Evolutionary conservation across 192 early-diverging fungal genomes (phyloP), one percentile per base, ranked within the genome.

Genomic region (Chytriomyces sp.): DNA sequence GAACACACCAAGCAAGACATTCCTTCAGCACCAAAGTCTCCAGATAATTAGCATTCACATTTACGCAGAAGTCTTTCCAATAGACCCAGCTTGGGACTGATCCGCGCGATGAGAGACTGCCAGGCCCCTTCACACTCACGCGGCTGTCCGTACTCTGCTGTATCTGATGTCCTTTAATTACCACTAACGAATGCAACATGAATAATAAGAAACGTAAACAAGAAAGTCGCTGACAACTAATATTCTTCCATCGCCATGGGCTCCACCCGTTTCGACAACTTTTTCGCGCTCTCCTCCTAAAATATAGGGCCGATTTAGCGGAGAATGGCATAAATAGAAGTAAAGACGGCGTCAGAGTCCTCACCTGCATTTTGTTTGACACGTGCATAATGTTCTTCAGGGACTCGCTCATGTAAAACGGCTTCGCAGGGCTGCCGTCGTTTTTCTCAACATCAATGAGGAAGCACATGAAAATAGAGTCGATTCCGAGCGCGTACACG

Each of bases 381-480:
- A 77, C 77, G 44, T 78, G 67, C 49, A 72, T 78, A 45, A 78
- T 72, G n/a, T 70, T 70, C 69, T 78, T 78, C 45, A 78, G 63
- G 0, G 77, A 67, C 44, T 78, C 77, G 13, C 61, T 26, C 86
- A 88, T 88, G 79, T 84, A 86, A 73, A 84, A 90, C 46, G 88
- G 88, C 46, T 81, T 74, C 28, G 80, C 78, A 24, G 75, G 47
- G 35, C 78, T 79, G 3, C 88, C 88, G 61, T 90, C 85, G 69
- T 90, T 87, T 53, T 80, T 80, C 70, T 90, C 87, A 11, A 64
- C 75, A 69, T 90, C 88, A 44, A 85, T 83, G 61, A 85, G 81
- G 66, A 87, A 87, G 24, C 72, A 84, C 73, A 90, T 16, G 64
- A 88, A 89, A 24, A 90, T 87, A 43, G 88, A 87, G 48, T 85